Evolutionary conservation across 208 protist species (phyloP).

Genomic region (Leishmania braziliensis): DNA sequence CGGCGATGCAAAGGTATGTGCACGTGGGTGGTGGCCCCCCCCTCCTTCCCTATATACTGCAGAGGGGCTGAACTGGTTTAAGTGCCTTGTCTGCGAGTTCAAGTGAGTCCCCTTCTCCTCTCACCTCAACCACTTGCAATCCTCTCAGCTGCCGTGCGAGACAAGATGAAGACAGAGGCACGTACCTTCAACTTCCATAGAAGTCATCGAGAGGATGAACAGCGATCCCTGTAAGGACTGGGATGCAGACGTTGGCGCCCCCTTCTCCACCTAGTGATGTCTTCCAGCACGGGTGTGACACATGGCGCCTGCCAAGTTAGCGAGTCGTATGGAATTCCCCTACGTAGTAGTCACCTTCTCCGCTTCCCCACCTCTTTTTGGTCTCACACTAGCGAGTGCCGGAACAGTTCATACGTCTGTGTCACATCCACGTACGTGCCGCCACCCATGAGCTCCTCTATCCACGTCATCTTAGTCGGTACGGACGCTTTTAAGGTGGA

Average conservation of each 20-base stretch:
- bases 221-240: not conserved
- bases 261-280: not conserved
- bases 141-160: not conserved
- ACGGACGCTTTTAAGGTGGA: constrained; percentile 63
- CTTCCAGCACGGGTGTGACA: too few species aligned
- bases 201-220: not conserved
- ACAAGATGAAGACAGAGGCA: not conserved
- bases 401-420: not conserved
- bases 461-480: constrained; percentile 75
- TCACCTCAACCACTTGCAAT: not conserved
- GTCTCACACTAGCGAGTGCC: not conserved
- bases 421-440: not conserved
- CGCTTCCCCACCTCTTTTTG: not conserved
- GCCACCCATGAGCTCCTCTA: constrained; percentile 10
- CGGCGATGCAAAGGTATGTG: too few species aligned
- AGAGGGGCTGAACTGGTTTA: not conserved
- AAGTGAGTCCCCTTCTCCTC: not conserved
- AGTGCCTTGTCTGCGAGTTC: not conserved
- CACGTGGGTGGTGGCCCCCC: too few species aligned
- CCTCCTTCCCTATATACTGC: too few species aligned
- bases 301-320: not conserved
- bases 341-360: not conserved
- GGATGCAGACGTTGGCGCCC: not conserved
- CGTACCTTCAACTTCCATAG: not conserved
- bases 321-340: not conserved